Evolutionary conservation across 148 eudicot species (phyloP), one percentile per base, ranked within the genome.

Genomic region (Chenopodium suecicum): DNA sequence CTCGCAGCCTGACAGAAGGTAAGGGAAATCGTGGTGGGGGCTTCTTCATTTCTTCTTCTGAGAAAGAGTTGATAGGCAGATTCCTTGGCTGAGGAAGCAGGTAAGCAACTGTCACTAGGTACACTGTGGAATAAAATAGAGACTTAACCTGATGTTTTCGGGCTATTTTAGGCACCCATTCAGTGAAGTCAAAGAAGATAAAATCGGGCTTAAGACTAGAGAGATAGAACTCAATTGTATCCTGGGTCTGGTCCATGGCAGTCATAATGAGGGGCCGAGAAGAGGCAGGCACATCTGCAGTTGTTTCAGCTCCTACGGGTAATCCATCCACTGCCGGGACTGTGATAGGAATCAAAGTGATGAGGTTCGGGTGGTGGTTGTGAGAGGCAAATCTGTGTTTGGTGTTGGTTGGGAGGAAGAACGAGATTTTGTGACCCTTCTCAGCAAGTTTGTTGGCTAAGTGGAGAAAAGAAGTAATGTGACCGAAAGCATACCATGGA

Each of bases 401-500:
- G 16, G 90, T 85, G 70, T 85, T 88, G 20, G 72, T 62, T 3
- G 91, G 93, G 63, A 86, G 65, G 58, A 89, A 72, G 77, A 89
- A 77, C 27, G 82, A 73, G 70, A 90, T 79, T 78, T 41, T 81
- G 79, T 90, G 91, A 82, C 86, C 87, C 75, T 83, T 78, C 25
- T 86, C 82, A 4, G 89, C 88, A 10, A 90, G 79, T 80, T 84
- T 87, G 88, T 90, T 89, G 86, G 91, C 82, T 31, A 87, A 31
- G 68, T 87, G 92, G 16, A 87, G 86, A 69, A 67, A 90, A 32
- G 91, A 79, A 23, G 89, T 89, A 41, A 88, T 81, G 81, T 90
- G 92, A 65, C 92, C 92, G 25, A 88, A 78, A 46, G 91, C 92
- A 70, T 85, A 87, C 92, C 92, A 90, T 56, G 92, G 92, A 70